These are phyloP conservation scores for Pichia ethanolica DNA, from an alignment of 805 yeast genomes.

Conservation along the genomic window DNA sequence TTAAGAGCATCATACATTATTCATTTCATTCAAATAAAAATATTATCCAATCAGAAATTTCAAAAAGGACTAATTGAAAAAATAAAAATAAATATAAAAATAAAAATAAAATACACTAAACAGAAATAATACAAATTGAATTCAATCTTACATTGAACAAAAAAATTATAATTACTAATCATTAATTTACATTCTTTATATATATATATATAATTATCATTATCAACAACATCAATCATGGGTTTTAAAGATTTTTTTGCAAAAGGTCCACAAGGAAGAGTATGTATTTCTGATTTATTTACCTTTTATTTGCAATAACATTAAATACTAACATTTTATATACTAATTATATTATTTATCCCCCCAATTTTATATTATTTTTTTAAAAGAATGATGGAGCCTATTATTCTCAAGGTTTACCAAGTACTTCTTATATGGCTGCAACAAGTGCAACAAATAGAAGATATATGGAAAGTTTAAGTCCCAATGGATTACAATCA, in stretches of 20 bases:
- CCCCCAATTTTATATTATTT: background rate
- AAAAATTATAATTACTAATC: no score
- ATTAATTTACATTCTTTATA: no score
- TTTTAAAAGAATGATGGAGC: background rate
- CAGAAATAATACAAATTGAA: no score
- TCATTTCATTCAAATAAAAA: no score
- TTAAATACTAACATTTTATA: conserved; percentile 1
- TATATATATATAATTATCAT: no score
- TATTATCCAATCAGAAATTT: no score
- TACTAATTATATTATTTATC: no score
- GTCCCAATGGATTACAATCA: conserved; percentile 4
- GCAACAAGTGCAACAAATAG: conserved; percentile 6
- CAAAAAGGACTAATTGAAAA: no score
- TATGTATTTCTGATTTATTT: conserved; percentile 10
- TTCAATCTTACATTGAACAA: no score
- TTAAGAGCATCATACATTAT: no score
- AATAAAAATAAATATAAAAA: no score
- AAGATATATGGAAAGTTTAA: conserved; percentile 4
- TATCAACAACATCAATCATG: conserved; percentile 10
- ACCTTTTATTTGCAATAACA: background rate
- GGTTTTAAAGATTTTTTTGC: conserved; percentile 20
- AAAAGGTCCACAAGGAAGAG: conserved; percentile 24
- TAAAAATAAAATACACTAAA: no score
- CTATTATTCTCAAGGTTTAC: background rate
- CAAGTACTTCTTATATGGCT: conserved; percentile 4